Evolutionary conservation across 1,284 basidiomycete species (phyloP).

Genomic region (Tilletia walkeri): DNA sequence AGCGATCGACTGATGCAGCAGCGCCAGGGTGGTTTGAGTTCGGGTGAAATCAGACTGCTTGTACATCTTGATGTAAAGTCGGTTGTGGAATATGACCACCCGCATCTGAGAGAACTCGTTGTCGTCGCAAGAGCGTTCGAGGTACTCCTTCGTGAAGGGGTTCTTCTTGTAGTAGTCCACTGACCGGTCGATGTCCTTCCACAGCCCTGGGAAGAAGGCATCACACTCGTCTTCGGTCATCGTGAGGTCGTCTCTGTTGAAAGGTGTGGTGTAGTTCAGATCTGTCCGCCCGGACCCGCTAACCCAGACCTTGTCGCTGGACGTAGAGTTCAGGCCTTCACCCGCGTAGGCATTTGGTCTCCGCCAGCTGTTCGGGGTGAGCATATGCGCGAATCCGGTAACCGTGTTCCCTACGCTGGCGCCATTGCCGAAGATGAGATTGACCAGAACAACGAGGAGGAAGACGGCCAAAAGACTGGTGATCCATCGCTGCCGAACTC

Average conservation of each 20-base stretch:
- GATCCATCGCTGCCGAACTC: not conserved
- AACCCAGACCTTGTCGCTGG: slow-evolving; percentile 25
- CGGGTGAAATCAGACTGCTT: slow-evolving; percentile 41
- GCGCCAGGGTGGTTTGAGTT: slow-evolving; percentile 37
- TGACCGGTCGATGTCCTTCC: slow-evolving; percentile 45
- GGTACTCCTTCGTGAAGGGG: slow-evolving; percentile 34
- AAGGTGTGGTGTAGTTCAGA: slow-evolving; percentile 40
- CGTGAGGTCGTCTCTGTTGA: slow-evolving; percentile 49
- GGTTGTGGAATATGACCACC: slow-evolving; percentile 49
- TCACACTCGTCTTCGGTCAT: slow-evolving; percentile 50
- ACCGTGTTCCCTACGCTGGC: not conserved
- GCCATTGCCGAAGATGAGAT: slow-evolving; percentile 3
- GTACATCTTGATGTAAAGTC: slow-evolving; percentile 44
- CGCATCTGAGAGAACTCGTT: slow-evolving; percentile 45
- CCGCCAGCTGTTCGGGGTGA: slow-evolving; percentile 14
- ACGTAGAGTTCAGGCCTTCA: not conserved
- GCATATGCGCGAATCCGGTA: not conserved
- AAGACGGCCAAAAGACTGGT: not conserved
- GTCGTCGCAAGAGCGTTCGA: slow-evolving; percentile 46
- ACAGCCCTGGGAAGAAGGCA: slow-evolving; percentile 47
- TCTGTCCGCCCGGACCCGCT: slow-evolving; percentile 27
- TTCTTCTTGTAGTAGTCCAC: slow-evolving; percentile 32
- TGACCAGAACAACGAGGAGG: not conserved
- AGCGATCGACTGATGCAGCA: slow-evolving; percentile 39
- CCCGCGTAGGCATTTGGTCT: not conserved